Percentiles rank a stretch among this genome's conserved stretches.
phyloP scores from a whole-genome alignment of 306 rosid genomes.

The Lupinus albus region DNA sequence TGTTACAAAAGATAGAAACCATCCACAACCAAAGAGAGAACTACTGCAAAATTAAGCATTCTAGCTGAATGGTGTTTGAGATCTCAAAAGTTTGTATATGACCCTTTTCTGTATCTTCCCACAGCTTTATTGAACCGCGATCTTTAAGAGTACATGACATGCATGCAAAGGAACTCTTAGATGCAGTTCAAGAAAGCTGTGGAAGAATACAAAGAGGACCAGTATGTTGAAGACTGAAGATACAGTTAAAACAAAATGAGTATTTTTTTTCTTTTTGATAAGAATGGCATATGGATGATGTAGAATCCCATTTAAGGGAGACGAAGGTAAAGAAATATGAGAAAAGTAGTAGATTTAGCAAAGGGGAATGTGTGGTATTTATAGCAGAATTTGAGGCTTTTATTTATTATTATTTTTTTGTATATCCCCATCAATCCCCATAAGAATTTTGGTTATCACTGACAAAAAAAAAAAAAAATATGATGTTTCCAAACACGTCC shows the following conservation, averaged over 20 bases:
- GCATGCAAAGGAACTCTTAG: slow-evolving; percentile 51
- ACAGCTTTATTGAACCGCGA: slow-evolving; percentile 99
- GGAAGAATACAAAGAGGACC: slow-evolving; percentile 96
- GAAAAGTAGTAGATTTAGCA: slow-evolving; percentile 50
- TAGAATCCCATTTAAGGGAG: slow-evolving; percentile 29
- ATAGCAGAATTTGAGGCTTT: slow-evolving; percentile 59
- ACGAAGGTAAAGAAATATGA: not conserved
- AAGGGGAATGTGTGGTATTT: slow-evolving; percentile 48
- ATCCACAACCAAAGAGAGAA: no score
- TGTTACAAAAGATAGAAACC: no score
- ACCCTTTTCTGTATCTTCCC: slow-evolving; percentile 92
- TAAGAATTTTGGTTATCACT: slow-evolving; percentile 99
- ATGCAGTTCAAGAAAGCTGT: slow-evolving; percentile 99
- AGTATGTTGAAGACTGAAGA: slow-evolving; percentile 34
- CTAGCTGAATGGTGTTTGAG: slow-evolving; percentile 17
- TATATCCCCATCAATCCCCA: slow-evolving; percentile 74
- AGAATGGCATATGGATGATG: slow-evolving; percentile 35
- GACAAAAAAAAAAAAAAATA: no score
- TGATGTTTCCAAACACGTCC: no score
- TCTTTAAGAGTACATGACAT: slow-evolving; percentile 34
- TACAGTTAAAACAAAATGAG: slow-evolving; percentile 6
- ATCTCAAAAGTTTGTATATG: slow-evolving; percentile 42
- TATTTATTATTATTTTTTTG: not conserved
- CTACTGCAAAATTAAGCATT: not conserved
- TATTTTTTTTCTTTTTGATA: not conserved